These are phyloP conservation scores for Mesotaenium endlicherianum DNA, from an alignment of 139 green algal species.

Conservation along the genomic window DNA sequence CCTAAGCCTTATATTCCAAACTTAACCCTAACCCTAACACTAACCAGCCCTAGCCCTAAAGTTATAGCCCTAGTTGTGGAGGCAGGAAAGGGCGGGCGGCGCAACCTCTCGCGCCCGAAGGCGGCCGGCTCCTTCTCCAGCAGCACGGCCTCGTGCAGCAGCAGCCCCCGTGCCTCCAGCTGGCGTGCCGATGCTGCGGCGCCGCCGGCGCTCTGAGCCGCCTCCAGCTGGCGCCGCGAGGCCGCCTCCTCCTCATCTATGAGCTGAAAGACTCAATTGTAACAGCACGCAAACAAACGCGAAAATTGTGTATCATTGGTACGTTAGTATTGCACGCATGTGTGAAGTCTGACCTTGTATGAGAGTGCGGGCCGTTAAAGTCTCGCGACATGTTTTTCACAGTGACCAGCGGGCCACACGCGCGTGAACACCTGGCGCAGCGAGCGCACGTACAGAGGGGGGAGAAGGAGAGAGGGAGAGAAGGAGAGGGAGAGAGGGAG, in stretches of 20 bases:
- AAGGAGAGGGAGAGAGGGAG: not conserved
- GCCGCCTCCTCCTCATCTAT: slow-evolving; percentile 23
- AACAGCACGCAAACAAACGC: not conserved
- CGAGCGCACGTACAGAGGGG: not conserved
- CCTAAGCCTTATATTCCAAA: not conserved
- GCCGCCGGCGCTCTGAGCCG: not conserved
- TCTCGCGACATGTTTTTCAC: not conserved
- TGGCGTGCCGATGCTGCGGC: not conserved
- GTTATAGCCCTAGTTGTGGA: not conserved
- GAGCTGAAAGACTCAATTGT: not conserved
- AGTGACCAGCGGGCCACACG: not conserved
- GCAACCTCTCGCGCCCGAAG: slow-evolving; percentile 35
- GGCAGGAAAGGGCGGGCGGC: not conserved
- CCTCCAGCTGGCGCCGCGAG: not conserved
- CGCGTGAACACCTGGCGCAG: not conserved
- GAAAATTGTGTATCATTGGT: not conserved
- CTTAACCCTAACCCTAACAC: not conserved
- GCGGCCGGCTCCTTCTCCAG: slow-evolving; percentile 14
- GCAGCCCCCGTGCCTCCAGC: slow-evolving; percentile 15
- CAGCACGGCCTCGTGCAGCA: slow-evolving; percentile 19
- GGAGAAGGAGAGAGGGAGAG: not conserved
- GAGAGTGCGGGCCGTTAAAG: not conserved
- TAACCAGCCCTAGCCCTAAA: not conserved
- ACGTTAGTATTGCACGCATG: not conserved
- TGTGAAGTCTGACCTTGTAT: not conserved